Evolutionary conservation across 2,329 filamentous ascomycete genomes (phyloP).

Genomic region (Calonectria hongkongensis): DNA sequence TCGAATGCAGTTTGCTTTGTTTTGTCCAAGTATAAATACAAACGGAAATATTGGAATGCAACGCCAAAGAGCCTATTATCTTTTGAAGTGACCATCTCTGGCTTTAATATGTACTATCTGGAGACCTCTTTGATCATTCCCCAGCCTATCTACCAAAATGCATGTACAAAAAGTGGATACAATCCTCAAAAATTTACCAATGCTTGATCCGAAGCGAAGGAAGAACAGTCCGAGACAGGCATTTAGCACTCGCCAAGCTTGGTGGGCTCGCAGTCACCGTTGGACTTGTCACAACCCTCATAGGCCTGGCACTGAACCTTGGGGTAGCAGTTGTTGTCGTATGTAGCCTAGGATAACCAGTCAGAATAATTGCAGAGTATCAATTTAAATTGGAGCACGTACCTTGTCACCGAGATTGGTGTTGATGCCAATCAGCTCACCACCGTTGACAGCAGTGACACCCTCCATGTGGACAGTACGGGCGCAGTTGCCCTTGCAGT

Average conservation of each 20-base stretch:
- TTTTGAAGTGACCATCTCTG: background rate
- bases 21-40: background rate
- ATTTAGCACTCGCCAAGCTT: constrained; percentile 56
- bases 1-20: background rate
- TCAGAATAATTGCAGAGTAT: constrained; percentile 17
- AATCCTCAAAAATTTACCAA: background rate
- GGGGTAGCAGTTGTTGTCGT: constrained; percentile 56
- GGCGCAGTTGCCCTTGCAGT: constrained; percentile 58
- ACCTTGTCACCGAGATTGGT: constrained; percentile 60
- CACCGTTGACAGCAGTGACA: constrained; percentile 62
- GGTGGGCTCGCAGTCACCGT: constrained; percentile 54
- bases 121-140: background rate
- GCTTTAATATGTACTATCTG: background rate
- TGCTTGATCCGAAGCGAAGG: constrained; percentile 3
- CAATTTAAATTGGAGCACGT: background rate
- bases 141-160: constrained; percentile 6
- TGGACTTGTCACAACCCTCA: constrained; percentile 56
- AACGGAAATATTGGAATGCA: background rate
- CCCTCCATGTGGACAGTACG: constrained; percentile 67
- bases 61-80: background rate
- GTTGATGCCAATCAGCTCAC: constrained; percentile 66
- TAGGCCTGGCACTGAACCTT: constrained; percentile 56
- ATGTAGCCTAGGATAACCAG: constrained; percentile 50
- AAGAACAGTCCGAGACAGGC: background rate
- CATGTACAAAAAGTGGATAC: background rate